Conservation (phyloP, 352 stramenopile species). For the Globisporangium cylindrosporum region DNA sequence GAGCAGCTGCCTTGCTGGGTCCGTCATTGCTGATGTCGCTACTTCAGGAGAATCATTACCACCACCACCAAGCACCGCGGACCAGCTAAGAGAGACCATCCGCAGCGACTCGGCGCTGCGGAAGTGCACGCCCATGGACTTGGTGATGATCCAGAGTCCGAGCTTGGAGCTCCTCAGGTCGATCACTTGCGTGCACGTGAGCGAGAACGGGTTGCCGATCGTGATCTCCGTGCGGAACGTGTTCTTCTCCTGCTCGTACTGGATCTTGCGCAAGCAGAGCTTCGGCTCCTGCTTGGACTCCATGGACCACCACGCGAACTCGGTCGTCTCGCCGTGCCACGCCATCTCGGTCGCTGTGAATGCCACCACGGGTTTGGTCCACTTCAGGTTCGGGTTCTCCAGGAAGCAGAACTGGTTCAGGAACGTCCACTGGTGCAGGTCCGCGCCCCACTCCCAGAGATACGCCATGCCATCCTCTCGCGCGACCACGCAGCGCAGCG, state of each 20-base stretch:
- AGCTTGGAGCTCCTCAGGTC: constrained; percentile 51
- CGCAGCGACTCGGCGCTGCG: constrained; percentile 47
- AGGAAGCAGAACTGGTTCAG: constrained; percentile 81
- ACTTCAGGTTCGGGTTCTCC: constrained; percentile 81
- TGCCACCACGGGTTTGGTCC: constrained; percentile 59
- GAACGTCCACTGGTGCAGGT: constrained; percentile 81
- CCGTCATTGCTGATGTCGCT: not conserved
- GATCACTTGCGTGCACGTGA: constrained; percentile 32
- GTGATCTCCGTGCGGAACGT: constrained; percentile 78
- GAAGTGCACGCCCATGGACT: constrained; percentile 46
- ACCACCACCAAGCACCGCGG: constrained; percentile 6
- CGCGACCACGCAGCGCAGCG: constrained; percentile 71
- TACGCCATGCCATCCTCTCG: constrained; percentile 77
- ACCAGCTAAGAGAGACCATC: constrained; percentile 42
- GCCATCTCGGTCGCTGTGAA: constrained; percentile 53
- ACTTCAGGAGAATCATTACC: not conserved
- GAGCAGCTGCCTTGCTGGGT: constrained; percentile 19
- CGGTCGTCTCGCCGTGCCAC: constrained; percentile 36
- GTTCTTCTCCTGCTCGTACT: constrained; percentile 63
- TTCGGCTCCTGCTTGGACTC: constrained; percentile 59
- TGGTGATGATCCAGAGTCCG: constrained; percentile 73
- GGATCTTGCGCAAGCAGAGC: constrained; percentile 65
- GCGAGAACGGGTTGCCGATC: constrained; percentile 58
- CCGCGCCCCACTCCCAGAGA: constrained; percentile 81
- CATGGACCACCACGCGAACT: constrained; percentile 78